A percentile compares a stretch with the other conserved stretches of the same genome.
Conservation (phyloP, 495 filamentous ascomycete genomes). For the Neurospora terricola region DNA sequence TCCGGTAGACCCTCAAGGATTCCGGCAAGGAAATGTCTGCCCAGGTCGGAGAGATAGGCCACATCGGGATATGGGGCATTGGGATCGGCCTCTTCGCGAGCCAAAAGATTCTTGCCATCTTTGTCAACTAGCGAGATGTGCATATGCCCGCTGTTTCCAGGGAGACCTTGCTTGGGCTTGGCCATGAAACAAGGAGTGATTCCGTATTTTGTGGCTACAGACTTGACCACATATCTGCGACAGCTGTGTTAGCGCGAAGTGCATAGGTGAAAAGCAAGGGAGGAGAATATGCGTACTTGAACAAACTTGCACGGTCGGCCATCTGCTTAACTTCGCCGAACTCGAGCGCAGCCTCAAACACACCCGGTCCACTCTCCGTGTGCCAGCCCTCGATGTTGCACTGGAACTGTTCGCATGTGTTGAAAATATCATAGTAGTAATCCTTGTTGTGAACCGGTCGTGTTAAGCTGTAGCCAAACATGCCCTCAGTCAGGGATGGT, state of each 20-base stretch:
- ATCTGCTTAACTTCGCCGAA: conserved; percentile 75
- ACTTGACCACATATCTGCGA: conserved; percentile 69
- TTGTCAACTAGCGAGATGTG: conserved; percentile 74
- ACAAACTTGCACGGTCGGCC: conserved; percentile 84
- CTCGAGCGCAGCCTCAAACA: conserved; percentile 89
- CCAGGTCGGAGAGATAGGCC: conserved; percentile 70
- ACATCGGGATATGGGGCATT: conserved; percentile 65
- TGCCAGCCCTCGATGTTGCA: conserved; percentile 94
- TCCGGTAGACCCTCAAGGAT: conserved; percentile 82
- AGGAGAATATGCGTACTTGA: conserved; percentile 53
- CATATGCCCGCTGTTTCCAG: conserved; percentile 92
- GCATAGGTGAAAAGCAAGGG: not conserved
- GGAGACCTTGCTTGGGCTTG: conserved; percentile 83
- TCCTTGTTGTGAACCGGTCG: conserved; percentile 85
- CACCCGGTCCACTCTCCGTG: conserved; percentile 90
- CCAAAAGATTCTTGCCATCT: conserved; percentile 68
- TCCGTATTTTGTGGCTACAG: conserved; percentile 70
- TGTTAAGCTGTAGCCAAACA: conserved; percentile 97
- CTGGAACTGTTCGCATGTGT: conserved; percentile 69
- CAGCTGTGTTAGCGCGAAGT: not conserved
- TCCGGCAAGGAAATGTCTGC: conserved; percentile 88
- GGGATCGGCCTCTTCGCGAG: conserved; percentile 57
- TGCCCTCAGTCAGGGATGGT: conserved; percentile 80
- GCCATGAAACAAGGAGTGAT: conserved; percentile 99
- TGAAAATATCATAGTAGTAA: conserved; percentile 86